Evolutionary conservation across 345 rosid species (phyloP), one percentile per base, ranked within the genome.

Genomic region (Gossypium stocksii): DNA sequence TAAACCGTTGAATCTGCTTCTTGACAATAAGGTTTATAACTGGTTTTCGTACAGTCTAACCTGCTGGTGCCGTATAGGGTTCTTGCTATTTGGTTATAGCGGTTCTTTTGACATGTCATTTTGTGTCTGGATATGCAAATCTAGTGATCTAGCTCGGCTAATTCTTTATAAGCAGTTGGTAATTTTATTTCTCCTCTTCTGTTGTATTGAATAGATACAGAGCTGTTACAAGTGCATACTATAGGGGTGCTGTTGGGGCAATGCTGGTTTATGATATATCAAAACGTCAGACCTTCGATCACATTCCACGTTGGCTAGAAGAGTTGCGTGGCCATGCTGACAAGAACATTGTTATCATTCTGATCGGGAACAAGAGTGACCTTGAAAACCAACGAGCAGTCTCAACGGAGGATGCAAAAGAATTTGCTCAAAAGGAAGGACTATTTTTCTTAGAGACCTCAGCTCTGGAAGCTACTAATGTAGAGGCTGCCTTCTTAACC

Each of bases 201-300:
- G 41, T 77, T 74, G 27, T 23, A 38, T 51, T 44, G 34, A 74
- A 68, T 86, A 91, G 97, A 64, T 91, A 91, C 74, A 86, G 94
- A 81, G 94, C 97, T 1, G 97, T 92, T 44, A 92, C 97, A 27
- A 92, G 94, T 71, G 94, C 97, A 48, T 90, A 88, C 72, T 92
- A 92, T 73, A 84, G 97, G 74, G 97, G 97, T 48, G 94, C 97
- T 43, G 93, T 92, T n/a, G 97, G 97, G 58, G 97, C 97, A 34
- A 90, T 92, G 91, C 79, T 92, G 61, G 94, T 92, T 34, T 92
- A 87, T 1, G 97, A 92, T 71, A 86, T 90, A 61, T 83, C 90
- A 5, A 92, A 89, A 58, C 89, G 89, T 0, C 90, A 87, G 67
- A 87, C 93, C 56, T 91, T 91, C 52, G 97, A 91, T 20, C 97